Base-by-base conservation (phyloP, 2,329 filamentous ascomycete genomes). In the Escovopsis sp. region DNA sequence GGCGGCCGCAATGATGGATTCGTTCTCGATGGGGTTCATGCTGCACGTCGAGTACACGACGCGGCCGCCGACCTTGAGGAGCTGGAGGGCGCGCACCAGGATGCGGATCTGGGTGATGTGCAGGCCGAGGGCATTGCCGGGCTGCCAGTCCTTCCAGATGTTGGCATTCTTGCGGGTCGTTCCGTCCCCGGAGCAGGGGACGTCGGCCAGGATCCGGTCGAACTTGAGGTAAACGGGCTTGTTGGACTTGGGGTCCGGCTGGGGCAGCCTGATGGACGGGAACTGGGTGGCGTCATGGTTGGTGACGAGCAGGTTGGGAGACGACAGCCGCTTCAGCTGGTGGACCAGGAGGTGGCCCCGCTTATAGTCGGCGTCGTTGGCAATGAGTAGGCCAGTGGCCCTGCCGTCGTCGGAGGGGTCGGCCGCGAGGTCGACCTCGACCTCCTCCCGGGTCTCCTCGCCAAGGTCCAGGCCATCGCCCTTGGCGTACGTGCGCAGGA, bases 21-120 rank as follows among this genome's bases (percentile, higher is more conserved):
- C 91, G 56, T 98, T 94, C 68, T 98, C 91, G 26, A 96, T 78
- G 0, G 91, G 91, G 64, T 98, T 98, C 84, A 98, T 86, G 62
- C 87, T 95, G 72, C 91, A 98, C 18, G 91, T 98, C 3, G 89
- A 96, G 67, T 96, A 98, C 41, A 98, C 89, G 26, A 96, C 85
- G 48, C 88, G 78, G 41, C 91, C 91, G 35, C 91, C 89, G 43
- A 86, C 82, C 69, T 95, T 96, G 51, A 98, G 76, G 79, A 98
- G 86, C 65, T 96, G 89, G 41, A 98, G 71, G 30, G 91, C 85
- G 47, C 91, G 81, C 44, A 94, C 84, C 39, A 98, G 69, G 51
- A 98, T 98, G 38, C 89, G 75, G 37, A 86, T 74, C 63, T 98
- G 91, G 2, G 86, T 93, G 32, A 77, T 67, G 61, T 95, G 84